A percentile compares a stretch with the other conserved stretches of the same genome.
Evolutionary conservation across 331 rosid species (phyloP).

Genomic region (Phaseolus coccineus): DNA sequence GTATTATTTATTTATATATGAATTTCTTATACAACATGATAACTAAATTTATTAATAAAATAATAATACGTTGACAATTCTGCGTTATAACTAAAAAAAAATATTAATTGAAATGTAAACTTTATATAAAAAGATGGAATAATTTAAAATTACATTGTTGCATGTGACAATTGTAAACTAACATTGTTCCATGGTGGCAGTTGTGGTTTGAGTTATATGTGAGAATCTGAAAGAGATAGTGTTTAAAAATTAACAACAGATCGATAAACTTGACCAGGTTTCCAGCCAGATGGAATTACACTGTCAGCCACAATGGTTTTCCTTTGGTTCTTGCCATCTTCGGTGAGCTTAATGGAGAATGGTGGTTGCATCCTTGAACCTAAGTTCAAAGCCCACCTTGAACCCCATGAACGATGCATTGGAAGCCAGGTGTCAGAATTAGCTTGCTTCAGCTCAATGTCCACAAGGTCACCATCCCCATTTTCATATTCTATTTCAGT

Average conservation of each 20-base stretch:
- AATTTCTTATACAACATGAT: too few species aligned
- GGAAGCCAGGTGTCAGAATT: constrained; percentile 50
- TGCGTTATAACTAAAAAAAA: too few species aligned
- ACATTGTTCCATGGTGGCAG: too few species aligned
- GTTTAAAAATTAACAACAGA: constrained; percentile 27
- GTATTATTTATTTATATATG: too few species aligned
- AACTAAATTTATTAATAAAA: too few species aligned
- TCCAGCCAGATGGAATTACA: constrained; percentile 64
- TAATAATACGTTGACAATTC: too few species aligned
- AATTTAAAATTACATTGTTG: too few species aligned
- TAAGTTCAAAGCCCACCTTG: constrained; percentile 57
- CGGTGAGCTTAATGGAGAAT: constrained; percentile 56
- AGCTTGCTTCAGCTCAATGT: constrained; percentile 49
- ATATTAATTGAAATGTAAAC: too few species aligned
- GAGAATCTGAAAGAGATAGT: background rate
- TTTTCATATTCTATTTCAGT: constrained; percentile 53
- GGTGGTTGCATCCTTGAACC: constrained; percentile 53
- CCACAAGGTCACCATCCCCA: constrained; percentile 55
- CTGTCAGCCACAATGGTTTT: constrained; percentile 47
- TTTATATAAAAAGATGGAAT: too few species aligned
- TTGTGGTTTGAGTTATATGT: too few species aligned
- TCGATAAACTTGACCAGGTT: constrained; percentile 55
- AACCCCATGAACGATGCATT: constrained; percentile 77
- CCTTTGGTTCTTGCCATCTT: background rate
- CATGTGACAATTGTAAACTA: too few species aligned